Evolutionary conservation across 2,329 filamentous ascomycete genomes (phyloP).

Genomic region (Trichoderma koningii): DNA sequence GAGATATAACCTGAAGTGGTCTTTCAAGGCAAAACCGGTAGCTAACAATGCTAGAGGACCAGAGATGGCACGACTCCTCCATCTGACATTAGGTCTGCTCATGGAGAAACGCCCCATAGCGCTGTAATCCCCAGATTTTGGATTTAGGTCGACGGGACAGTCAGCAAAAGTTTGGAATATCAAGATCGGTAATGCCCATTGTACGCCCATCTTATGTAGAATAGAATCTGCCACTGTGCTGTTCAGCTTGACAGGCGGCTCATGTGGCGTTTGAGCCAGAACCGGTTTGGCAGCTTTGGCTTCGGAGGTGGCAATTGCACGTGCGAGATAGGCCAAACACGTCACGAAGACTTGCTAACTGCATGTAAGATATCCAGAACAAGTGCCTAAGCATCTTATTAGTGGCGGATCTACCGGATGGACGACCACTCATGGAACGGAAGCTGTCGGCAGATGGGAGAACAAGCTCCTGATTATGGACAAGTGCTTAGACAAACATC

Average conservation of each 20-base stretch:
- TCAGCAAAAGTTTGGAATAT: too few relatives aligned
- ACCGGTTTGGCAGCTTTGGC: background rate
- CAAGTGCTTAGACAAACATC: background rate
- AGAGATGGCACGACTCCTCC: too few relatives aligned
- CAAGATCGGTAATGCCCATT: too few relatives aligned
- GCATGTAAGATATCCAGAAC: background rate
- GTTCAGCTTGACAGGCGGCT: background rate
- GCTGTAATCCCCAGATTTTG: background rate
- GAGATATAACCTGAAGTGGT: background rate
- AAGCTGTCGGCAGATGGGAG: background rate
- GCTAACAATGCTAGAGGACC: background rate
- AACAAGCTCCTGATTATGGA: background rate
- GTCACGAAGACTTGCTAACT: background rate
- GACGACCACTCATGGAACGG: constrained; percentile 1
- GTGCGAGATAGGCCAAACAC: background rate
- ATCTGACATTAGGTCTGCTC: too few relatives aligned
- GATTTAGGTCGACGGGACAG: background rate
- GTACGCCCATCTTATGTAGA: too few relatives aligned
- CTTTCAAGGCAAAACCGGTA: background rate
- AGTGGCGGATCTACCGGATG: constrained; percentile 23
- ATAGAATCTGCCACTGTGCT: background rate
- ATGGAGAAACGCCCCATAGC: background rate
- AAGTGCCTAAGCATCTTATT: background rate
- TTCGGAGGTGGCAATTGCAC: constrained; percentile 14
- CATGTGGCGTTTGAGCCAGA: constrained; percentile 20